Evolutionary conservation across 495 filamentous ascomycete genomes (phyloP), one percentile per base, ranked within the genome.

Genomic region (Rusavskia elegans): DNA sequence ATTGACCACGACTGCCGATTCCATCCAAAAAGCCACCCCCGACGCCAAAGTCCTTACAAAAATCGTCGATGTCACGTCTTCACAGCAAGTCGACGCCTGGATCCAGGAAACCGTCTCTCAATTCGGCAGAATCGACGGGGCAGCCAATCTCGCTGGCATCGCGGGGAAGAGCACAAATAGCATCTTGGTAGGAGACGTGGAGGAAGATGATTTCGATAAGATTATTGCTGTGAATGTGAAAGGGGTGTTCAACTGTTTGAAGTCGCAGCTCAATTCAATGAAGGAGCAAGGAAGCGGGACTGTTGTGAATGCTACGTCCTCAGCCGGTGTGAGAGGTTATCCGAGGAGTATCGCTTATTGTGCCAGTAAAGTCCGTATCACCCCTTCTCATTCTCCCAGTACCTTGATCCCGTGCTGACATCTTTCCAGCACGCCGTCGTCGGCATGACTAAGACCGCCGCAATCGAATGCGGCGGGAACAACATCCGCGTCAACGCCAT

Each of bases 241-340:
- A 16, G 77, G 78, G 1, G 68, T 71, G 48, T 77, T 80, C 71
- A 73, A 74, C 56, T 80, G 75, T 57, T 41, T 80, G 49, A 66
- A 75, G 36, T 75, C 75, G 14, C 66, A 81, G 59, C 59, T 82
- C 49, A 63, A 61, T 46, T 67, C 66, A 38, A 59, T 57, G 62
- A 53, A 54, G 7, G 44, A 55, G 17, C 29, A 52, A 5, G 51
- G 6, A 35, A 55, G 19, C 21, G 45, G 10, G 51, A 69, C 0
- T 53, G 79, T 83, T 58, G 79, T 83, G n/a, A 80, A 77, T 63
- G 75, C 75, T 19, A 64, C 71, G 13, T 76, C 73, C 51, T 68
- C 76, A 32, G 70, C 74, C 20, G 80, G 79, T 0, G 25, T 81
- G 14, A 62, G 62, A 49, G 80, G 79, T 53, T 63, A 62, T 56